Base-by-base conservation (phyloP, 2,329 filamentous ascomycete species). In the Venturia effusa region DNA sequence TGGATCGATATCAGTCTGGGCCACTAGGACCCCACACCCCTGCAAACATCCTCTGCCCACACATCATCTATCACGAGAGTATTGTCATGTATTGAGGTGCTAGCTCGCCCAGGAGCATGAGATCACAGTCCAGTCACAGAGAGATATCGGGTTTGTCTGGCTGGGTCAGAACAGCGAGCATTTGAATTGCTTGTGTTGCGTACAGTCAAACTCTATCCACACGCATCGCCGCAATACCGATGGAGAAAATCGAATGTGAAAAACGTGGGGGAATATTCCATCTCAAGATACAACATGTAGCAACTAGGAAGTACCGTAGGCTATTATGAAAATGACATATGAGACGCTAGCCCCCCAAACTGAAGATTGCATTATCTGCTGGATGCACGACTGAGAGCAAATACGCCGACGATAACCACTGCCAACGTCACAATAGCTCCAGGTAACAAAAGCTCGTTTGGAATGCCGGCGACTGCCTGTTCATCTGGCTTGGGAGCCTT, bases 351-450 rank as follows among this genome's bases (percentile, higher is more conserved):
- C 24, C 60, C 17, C n/a, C 19, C 11, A 37, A 27, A 37, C 10
- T 24, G 60, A 8, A 22, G 34, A 22, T 41, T 45, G 15, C 37
- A 37, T 7, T 76, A 63, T 43, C 48, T 80, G 19, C 77, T 81
- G 51, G 27, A 60, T 27, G 87, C 78, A 68, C 92, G 86, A 66
- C 90, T 87, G 70, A 99, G 85, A 51, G 92, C 87, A 78, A 99
- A 99, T 13, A 97, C 93, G 68, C 90, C 90, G 48, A 95, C 82
- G 75, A 99, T 96, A 43, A 96, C 92, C 54, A 95, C 90, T 11
- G 93, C 94, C 71, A 99, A 78, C n/a, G 92, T 92, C 64, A 94
- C 92, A 73, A 99, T 93, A 24, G 94, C 94, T 68, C 94, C 94
- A 0, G 94, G 94, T 51, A 97, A 83, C 22, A 99, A 81, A 63